Conservation (phyloP, 1,284 basidiomycete species). For the Puccinia novopanici region DNA sequence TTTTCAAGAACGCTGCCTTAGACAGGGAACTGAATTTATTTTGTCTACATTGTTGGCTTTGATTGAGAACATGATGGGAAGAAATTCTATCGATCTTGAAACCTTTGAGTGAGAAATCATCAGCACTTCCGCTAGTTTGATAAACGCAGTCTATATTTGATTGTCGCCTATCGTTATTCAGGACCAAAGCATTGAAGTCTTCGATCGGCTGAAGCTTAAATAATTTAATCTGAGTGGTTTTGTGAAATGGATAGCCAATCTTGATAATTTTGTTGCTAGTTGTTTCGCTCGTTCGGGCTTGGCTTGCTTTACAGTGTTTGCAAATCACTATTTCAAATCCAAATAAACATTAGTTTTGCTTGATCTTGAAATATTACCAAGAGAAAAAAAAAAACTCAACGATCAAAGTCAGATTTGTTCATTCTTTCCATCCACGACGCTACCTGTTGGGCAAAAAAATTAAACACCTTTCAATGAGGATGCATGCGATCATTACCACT, state of each 20-base stretch:
- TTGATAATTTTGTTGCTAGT: not conserved
- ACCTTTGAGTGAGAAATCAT: not conserved
- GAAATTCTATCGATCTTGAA: slow-evolving; percentile 3
- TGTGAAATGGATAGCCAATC: not conserved
- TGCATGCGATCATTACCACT: not conserved
- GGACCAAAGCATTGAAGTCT: not conserved
- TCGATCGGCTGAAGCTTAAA: not conserved
- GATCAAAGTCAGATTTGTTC: slow-evolving; percentile 1
- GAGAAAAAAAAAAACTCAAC: not conserved
- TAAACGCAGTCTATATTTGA: not conserved
- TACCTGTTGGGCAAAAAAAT: not conserved
- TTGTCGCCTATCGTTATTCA: not conserved
- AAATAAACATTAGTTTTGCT: not conserved
- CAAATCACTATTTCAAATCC: not conserved
- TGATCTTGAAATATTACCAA: not conserved
- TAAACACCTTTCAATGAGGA: not conserved
- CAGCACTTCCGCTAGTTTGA: not conserved
- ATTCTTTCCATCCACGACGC: slow-evolving; percentile 12
- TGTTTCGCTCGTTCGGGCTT: not conserved
- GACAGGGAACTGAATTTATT: not conserved
- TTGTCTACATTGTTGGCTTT: not conserved
- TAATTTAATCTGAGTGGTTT: not conserved
- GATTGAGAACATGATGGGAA: not conserved
- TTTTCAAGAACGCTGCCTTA: not conserved
- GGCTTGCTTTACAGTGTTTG: not conserved